Base-by-base conservation (phyloP, 805 yeast genomes). In the Naumovozyma dairenensis region DNA sequence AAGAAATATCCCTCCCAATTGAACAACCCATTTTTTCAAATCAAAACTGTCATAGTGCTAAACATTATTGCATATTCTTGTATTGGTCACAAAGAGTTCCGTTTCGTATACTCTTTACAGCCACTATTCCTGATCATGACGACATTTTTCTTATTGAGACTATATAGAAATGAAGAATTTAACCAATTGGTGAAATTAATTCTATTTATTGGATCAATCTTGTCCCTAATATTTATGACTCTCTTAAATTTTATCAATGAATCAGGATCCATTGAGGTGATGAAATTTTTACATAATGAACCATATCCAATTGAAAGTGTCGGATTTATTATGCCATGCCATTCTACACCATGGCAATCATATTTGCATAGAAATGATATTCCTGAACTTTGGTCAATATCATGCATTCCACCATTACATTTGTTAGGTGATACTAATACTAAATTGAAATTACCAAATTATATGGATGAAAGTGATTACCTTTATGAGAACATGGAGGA, bases 271-370 rank as follows among this genome's bases (percentile, higher is more conserved):
- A 72, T 87, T 12, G 76, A 71, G 25, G 78, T 86, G 0, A 66
- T 80, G 9, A 57, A 71, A 10, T 66, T 63, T 31, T 48, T 87
- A 16, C 66, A 76, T 26, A 39, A 57, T 16, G 53, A 63, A 21
- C 47, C 59, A 3, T 32, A 33, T 3, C 45, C 51, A 4, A 66
- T 72, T 7, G 40, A 57, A 6, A 67, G 80, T 1, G 59, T 87
- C 19, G 94, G 96, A 0, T 83, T 92, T 45, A 56, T 92, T 12
- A 85, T 87, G 51, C 98, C 99, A 0, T 92, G 99, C 49, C 99
- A 92, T 56, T 87, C 97, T 0, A 89, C 96, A 0, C 99, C 98
- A 2, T 82, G 92, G 77, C 95, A 85, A 51, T 73, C 92, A 17
- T 76, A 80, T 51, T 58, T 92, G 26, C 94, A 87, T 49, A 60